Evolutionary conservation across 306 rosid genomes (phyloP).

Genomic region (Oemleria cerasiformis): DNA sequence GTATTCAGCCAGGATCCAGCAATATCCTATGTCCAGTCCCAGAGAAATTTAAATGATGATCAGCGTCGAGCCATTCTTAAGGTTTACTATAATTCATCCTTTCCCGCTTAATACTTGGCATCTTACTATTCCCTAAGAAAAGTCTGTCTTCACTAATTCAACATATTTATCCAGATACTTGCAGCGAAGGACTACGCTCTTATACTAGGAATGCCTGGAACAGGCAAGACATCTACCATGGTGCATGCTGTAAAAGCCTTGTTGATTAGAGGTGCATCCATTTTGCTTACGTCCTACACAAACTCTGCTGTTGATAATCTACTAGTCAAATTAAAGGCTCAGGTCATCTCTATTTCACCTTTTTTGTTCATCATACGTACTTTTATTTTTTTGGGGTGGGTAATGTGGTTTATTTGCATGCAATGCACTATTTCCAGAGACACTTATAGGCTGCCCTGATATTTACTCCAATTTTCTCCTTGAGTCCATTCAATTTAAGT

Average conservation of each 20-base stretch:
- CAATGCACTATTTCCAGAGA: not conserved
- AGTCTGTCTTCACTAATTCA: slow-evolving; percentile 17
- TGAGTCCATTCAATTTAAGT: not conserved
- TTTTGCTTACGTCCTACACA: slow-evolving; percentile 91
- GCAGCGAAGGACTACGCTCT: slow-evolving; percentile 85
- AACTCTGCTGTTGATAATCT: slow-evolving; percentile 95
- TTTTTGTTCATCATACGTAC: not conserved
- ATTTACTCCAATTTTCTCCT: not conserved
- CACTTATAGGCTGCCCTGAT: too few relatives aligned
- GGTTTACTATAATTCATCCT: slow-evolving; percentile 40
- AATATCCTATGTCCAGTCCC: slow-evolving; percentile 74
- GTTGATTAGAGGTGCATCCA: slow-evolving; percentile 82
- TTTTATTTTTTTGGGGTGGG: not conserved
- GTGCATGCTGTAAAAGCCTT: slow-evolving; percentile 97
- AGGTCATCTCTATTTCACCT: slow-evolving; percentile 44
- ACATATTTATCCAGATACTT: slow-evolving; percentile 59
- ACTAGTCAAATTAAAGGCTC: slow-evolving; percentile 80
- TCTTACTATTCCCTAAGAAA: slow-evolving; percentile 10
- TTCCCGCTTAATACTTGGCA: not conserved
- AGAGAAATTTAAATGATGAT: slow-evolving; percentile 74
- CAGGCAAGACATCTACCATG: slow-evolving; percentile 95
- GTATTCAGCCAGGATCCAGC: slow-evolving; percentile 91
- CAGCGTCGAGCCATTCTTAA: slow-evolving; percentile 88
- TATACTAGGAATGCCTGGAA: slow-evolving; percentile 98
- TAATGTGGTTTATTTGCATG: not conserved